These are phyloP conservation scores for Candida quercuum DNA, from an alignment of 805 yeast genomes.

Conservation along the genomic window DNA sequence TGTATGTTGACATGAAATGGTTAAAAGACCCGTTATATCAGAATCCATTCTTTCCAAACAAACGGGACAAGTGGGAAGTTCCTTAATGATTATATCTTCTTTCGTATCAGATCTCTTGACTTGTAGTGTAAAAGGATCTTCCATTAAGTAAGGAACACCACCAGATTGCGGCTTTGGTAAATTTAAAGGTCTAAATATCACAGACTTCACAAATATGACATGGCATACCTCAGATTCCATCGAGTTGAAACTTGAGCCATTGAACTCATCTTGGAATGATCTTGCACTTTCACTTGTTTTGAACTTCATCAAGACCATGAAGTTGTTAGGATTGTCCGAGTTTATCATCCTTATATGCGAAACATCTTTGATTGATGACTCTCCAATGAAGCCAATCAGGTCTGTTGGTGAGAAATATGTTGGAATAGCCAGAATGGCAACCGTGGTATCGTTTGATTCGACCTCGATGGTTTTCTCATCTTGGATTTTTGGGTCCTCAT, in stretches of 20 bases:
- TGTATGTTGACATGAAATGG: slow-evolving; percentile 90
- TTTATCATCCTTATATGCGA: slow-evolving; percentile 71
- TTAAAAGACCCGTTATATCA: slow-evolving; percentile 70
- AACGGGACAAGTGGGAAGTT: slow-evolving; percentile 89
- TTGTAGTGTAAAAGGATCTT: slow-evolving; percentile 62
- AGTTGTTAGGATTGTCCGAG: slow-evolving; percentile 61
- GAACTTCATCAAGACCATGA: slow-evolving; percentile 76
- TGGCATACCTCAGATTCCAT: slow-evolving; percentile 89
- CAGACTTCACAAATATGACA: slow-evolving; percentile 56
- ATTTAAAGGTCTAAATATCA: slow-evolving; percentile 21
- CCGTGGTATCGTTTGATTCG: slow-evolving; percentile 57
- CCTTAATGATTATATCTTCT: slow-evolving; percentile 32
- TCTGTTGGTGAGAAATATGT: slow-evolving; percentile 84
- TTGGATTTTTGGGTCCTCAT: slow-evolving; percentile 21
- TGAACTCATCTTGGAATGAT: slow-evolving; percentile 57
- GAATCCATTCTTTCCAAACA: slow-evolving; percentile 87
- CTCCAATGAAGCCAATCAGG: slow-evolving; percentile 74
- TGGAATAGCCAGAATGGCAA: slow-evolving; percentile 82
- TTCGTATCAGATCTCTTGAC: slow-evolving; percentile 11
- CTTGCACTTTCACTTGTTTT: slow-evolving; percentile 48
- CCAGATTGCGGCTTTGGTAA: slow-evolving; percentile 22
- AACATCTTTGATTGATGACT: slow-evolving; percentile 44
- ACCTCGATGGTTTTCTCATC: slow-evolving; percentile 20
- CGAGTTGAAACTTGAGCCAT: slow-evolving; percentile 74
- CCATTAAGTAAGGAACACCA: slow-evolving; percentile 61